Evolutionary conservation across 129 eudicot species (phyloP).

Genomic region (Pulicaria dysenterica): DNA sequence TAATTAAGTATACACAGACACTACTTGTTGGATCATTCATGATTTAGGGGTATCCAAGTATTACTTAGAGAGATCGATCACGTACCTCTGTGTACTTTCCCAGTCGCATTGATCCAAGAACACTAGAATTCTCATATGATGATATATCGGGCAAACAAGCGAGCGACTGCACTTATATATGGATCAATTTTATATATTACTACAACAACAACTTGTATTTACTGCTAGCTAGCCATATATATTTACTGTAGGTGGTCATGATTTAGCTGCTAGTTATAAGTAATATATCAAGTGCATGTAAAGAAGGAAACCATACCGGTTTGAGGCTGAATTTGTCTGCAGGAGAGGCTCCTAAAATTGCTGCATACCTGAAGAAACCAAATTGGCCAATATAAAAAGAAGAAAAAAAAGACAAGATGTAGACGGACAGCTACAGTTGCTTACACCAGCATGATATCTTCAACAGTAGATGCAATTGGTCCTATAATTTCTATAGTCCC

Average conservation of each 20-base stretch:
- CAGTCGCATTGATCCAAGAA: conserved; percentile 60
- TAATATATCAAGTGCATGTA: no score
- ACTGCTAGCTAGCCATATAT: background rate
- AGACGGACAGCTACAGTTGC: conserved; percentile 20
- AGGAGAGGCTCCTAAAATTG: conserved; percentile 79
- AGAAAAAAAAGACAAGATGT: background rate
- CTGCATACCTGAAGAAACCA: conserved; percentile 76
- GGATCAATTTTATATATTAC: background rate
- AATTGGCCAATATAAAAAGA: background rate
- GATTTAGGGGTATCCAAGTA: background rate
- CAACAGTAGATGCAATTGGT: conserved; percentile 83
- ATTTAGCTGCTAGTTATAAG: background rate
- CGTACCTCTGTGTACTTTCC: conserved; percentile 97
- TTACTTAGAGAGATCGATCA: background rate
- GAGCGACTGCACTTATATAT: conserved; percentile 51
- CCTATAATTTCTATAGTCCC: conserved; percentile 89
- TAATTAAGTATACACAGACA: background rate
- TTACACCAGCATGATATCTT: conserved; percentile 88
- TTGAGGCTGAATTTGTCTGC: conserved; percentile 51
- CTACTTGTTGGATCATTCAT: no score
- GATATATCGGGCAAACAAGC: conserved; percentile 76
- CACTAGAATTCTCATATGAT: conserved; percentile 43
- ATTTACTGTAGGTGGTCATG: background rate
- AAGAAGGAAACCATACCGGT: conserved; percentile 48
- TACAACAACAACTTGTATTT: background rate